Base-by-base conservation (phyloP, 345 rosid genomes). In the Hypericum androsaemum region DNA sequence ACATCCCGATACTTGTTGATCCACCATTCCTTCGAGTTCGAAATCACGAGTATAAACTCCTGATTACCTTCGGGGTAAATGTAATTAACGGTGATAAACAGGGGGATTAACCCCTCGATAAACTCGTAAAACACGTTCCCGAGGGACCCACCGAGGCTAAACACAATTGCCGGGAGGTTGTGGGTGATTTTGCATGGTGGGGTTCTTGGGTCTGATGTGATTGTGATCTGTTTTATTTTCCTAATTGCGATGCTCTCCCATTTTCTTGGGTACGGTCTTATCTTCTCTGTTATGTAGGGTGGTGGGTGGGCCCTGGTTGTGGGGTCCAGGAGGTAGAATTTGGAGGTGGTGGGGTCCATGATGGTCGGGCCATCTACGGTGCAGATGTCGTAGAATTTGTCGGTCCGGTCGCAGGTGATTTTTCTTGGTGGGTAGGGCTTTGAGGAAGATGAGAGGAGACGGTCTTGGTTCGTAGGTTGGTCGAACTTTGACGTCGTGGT, bases 261-360 rank as follows among this genome's bases (percentile, higher is more conserved):
- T 58, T 86, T 83, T 40, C 80, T 64, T 8, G 86, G 79, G 66
- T 77, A 79, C 6, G 95, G 84, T 35, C 71, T 72, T 60, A 77
- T 81, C 32, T 60, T 77, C 8, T 72, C 58, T 9, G 57, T 46
- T 0, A 2, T 2, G 6, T 51, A 12, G 3, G 53, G 16, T n/a
- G 69, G 49, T 22, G 32, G 32, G 32, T 22, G 49, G n/a, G 41
- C 53, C 11, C 64, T 39, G 43, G 17, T 2, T 8, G 48, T 16
- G 28, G 65, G 63, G 62, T 61, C 70, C 47, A 48, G 2, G 2
- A 59, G 41, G 51, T 58, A 66, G 53, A 86, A 52, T 0, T 79
- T 80, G 17, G 61, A 66, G 13, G 58, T 52, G 10, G 8, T 54
- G 7, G 71, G 74, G 58, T 82, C 70, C 43, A 80, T 38, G 0